phyloP scores from a whole-genome alignment of 805 yeast species.

The Candida koratica region DNA sequence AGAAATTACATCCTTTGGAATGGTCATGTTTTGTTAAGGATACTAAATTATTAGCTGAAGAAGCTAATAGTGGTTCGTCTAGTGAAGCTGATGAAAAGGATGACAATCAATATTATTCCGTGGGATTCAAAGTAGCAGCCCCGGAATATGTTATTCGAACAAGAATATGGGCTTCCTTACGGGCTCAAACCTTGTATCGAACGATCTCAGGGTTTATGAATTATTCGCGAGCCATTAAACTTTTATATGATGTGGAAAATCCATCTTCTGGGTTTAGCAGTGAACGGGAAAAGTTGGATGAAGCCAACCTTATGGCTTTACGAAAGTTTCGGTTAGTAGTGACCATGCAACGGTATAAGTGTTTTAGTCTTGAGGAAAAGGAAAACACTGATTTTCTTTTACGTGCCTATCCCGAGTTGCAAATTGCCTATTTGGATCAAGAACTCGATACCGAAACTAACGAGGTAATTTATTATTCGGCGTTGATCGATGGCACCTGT shows the following conservation, averaged over 20 bases:
- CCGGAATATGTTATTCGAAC: conserved; percentile 96
- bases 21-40: conserved; percentile 98
- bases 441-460: conserved; percentile 77
- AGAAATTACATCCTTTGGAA: conserved; percentile 92
- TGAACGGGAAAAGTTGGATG: conserved; percentile 38
- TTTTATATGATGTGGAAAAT: conserved; percentile 86
- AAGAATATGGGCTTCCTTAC: conserved; percentile 96
- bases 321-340: conserved; percentile 78
- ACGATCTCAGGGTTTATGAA: conserved; percentile 99
- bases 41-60: conserved; percentile 92
- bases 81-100: conserved; percentile 27
- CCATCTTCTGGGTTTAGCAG: conserved; percentile 42
- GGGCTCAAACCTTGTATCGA: conserved; percentile 95
- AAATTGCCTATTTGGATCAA: conserved; percentile 92
- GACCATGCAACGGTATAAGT: conserved; percentile 79
- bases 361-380: conserved; percentile 68
- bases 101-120: conserved; percentile 90
- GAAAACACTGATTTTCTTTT: conserved; percentile 78
- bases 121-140: conserved; percentile 96
- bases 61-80: conserved; percentile 52
- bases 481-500: conserved; percentile 78
- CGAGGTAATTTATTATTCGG: conserved; percentile 68
- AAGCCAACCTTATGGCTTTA: conserved; percentile 63
- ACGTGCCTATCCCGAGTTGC: conserved; percentile 80
- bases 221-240: conserved; percentile 92